Percentiles rank a stretch among this genome's conserved stretches.
Conservation (phyloP, 106 monocot genomes). For the Agapanthus africanus region DNA sequence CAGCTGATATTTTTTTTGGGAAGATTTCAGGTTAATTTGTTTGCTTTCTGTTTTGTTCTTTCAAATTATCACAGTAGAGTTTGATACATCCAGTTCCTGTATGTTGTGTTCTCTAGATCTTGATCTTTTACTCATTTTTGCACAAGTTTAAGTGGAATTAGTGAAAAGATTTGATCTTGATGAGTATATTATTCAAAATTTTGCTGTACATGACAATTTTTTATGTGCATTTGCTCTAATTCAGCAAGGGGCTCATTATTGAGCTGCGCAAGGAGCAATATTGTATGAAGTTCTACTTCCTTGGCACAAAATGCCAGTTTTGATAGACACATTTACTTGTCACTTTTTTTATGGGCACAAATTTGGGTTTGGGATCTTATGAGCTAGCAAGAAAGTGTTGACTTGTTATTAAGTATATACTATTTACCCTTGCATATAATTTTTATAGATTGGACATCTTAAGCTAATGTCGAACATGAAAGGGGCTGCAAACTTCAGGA, state of each 20-base stretch:
- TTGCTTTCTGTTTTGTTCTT: background rate
- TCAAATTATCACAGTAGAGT: background rate
- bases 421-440: background rate
- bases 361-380: background rate
- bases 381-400: conserved; percentile 1
- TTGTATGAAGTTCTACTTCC: background rate
- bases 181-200: background rate
- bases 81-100: background rate
- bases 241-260: background rate
- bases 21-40: background rate
- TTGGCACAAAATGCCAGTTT: background rate
- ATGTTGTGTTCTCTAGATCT: background rate
- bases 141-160: background rate
- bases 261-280: background rate
- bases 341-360: background rate
- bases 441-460: conserved; percentile 6
- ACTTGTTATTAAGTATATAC: background rate
- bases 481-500: conserved; percentile 21
- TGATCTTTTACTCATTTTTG: background rate
- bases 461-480: conserved; percentile 40
- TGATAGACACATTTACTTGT: too few relatives aligned
- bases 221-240: background rate
- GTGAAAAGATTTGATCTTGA: conserved; percentile 1
- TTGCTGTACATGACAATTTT: background rate
- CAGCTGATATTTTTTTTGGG: background rate